Evolutionary conservation across 2,329 filamentous ascomycete species (phyloP), one percentile per base, ranked within the genome.

Genomic region (Diaporthe velutina): DNA sequence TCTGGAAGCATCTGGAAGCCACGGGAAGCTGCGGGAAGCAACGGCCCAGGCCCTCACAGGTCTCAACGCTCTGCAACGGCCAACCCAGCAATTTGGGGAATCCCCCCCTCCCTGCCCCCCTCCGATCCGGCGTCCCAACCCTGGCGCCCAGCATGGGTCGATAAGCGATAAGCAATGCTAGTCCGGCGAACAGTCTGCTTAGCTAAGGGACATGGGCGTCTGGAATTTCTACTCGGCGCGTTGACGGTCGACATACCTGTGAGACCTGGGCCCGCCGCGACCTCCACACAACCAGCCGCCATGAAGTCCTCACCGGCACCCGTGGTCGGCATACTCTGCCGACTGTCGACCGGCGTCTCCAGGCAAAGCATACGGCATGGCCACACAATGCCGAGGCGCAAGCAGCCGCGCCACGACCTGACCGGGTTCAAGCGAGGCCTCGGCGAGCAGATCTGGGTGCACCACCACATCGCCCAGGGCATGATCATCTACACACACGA

Each of bases 381-480:
- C 28, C 78, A 76, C 75, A 72, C 73, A 12, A 57, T 19, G 28
- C 58, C 74, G 25, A 61, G 13, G 54, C 55, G 54, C 45, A 79
- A 76, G 73, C 74, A 77, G 74, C 78, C 80, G 38, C 74, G 74
- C 70, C 78, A 76, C 22, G 71, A 80, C 40, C 71, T 78, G 76
- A 76, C 80, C 45, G 76, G 76, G 52, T 82, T 81, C 76, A 67
- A 71, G 25, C 79, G 83, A 54, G 84, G 84, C 75, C 89, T 90
- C 75, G 90, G 89, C 79, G 88, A 91, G 84, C 85, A 87, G 79
- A 89, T 92, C 79, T 92, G 86, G 86, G 82, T 91, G 71, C 90
- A 87, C 79, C 82, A 83, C 78, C 86, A 91, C 81, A 83, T 89
- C 71, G 79, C 84, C 72, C 83, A 85, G 22, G 85, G 89, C 61